These are phyloP conservation scores for Gonium pectorale DNA, from an alignment of 139 green algal species.

Conservation along the genomic window DNA sequence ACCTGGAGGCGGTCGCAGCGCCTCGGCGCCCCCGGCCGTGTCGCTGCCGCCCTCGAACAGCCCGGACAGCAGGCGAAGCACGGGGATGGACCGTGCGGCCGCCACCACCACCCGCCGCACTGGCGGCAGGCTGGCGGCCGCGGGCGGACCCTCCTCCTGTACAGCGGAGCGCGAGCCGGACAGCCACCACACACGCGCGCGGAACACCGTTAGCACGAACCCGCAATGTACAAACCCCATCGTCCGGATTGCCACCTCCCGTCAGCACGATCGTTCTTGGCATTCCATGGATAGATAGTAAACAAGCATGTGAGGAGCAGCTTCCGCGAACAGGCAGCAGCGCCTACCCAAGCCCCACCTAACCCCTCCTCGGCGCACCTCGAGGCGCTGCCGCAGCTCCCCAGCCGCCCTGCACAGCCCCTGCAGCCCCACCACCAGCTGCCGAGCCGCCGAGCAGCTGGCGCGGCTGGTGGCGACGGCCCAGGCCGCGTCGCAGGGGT, in stretches of 20 bases:
- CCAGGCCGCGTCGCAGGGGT: conserved; percentile 26
- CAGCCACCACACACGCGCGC: no score
- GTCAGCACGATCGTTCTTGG: no score
- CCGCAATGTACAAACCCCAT: no score
- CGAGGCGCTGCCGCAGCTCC: neutral
- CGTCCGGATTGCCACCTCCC: no score
- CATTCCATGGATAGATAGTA: no score
- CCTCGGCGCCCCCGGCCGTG: no score
- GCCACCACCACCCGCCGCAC: conserved; percentile 23
- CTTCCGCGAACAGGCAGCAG: no score
- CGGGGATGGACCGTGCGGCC: neutral
- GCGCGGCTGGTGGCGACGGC: neutral
- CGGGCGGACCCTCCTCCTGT: neutral
- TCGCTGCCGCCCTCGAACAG: neutral
- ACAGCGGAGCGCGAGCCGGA: no score
- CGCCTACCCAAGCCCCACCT: neutral
- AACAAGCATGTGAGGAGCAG: no score
- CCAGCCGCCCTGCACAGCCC: conserved; percentile 14
- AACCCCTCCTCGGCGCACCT: neutral
- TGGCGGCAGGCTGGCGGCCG: conserved; percentile 1
- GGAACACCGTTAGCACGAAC: no score
- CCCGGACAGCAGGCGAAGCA: conserved; percentile 12
- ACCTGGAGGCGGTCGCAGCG: conserved; percentile 13
- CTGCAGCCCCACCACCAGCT: conserved; percentile 10
- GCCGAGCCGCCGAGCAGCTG: neutral